Evolutionary conservation across 371 early-diverging fungal species (phyloP), one percentile per base, ranked within the genome.

Genomic region (Phascolomyces articulosus): DNA sequence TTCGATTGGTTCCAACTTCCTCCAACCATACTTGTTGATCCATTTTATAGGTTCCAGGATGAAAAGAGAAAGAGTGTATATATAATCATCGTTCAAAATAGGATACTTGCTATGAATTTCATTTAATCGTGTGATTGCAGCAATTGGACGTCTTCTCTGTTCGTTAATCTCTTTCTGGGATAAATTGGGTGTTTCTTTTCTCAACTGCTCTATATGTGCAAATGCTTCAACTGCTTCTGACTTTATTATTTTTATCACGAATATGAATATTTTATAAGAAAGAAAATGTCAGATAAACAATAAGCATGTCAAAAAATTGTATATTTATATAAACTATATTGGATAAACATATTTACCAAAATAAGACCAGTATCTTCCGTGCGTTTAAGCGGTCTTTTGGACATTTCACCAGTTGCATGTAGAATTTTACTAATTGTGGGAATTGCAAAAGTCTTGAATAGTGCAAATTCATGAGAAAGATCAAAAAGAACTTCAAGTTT

Each of bases 351-450:
- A n/a, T n/a, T n/a, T n/a, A 60, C 60, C 16, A 84, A 49, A 11
- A 84, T 67, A 13, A 83, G 27, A 13, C 69, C 79, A 3, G 85
- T 82, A 34, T 86, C 86, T 29, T 85, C 85, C 2, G 73, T 69
- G 3, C 86, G 75, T 34, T 75, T 74, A 26, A 70, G 64, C 38
- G 75, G 67, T 2, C 66, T 38, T 8, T 63, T 71, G 2, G 51
- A 59, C 11, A 85, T 75, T 58, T 85, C 75, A 26, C 78, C 66
- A 9, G 87, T 85, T 0, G 78, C 72, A 3, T 63, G 74, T 1
- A 85, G 63, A 1, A 85, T 54, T 26, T 76, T 78, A 60, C 83
- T 82, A 20, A 87, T 78, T 6, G 78, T 71, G 2, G 86, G 87
- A 10, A 81, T 74, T 16, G 69, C 72, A 60, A 75, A 85, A 26